Conservation (phyloP, 768 basidiomycete species). For the Jaapia argillacea region DNA sequence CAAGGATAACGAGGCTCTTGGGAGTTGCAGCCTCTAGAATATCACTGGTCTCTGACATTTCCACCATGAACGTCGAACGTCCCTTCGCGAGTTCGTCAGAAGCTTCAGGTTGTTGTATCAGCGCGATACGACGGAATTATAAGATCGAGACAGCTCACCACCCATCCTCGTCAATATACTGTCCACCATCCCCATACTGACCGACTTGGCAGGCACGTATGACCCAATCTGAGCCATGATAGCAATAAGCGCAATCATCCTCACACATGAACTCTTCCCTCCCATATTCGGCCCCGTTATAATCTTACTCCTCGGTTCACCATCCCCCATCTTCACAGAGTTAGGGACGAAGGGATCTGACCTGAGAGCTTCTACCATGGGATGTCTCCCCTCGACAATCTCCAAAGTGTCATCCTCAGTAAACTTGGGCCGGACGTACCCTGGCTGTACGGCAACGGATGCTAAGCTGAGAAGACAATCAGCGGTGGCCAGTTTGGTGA, state of each 20-base stretch:
- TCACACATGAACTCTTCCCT: conserved; percentile 77
- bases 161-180: conserved; percentile 87
- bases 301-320: conserved; percentile 44
- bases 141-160: conserved; percentile 31
- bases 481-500: conserved; percentile 72
- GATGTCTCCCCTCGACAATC: conserved; percentile 82
- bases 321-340: conserved; percentile 53
- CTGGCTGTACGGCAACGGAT: conserved; percentile 61
- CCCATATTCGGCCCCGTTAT: conserved; percentile 88
- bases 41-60: conserved; percentile 89
- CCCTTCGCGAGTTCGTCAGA: conserved; percentile 82
- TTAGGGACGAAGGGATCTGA: conserved; percentile 85
- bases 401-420: conserved; percentile 57
- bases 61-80: conserved; percentile 95
- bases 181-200: conserved; percentile 73
- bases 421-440: conserved; percentile 74
- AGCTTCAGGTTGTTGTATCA: conserved; percentile 31
- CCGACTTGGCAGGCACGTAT: conserved; percentile 76
- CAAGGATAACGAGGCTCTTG: conserved; percentile 79
- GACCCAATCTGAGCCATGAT: conserved; percentile 83
- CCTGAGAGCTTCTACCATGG: conserved; percentile 77
- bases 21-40: conserved; percentile 70
- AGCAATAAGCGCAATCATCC: conserved; percentile 66
- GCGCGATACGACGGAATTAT: conserved; percentile 1
- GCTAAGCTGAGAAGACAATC: conserved; percentile 88